Conservation (phyloP, 805 yeast genomes). For the Wickerhamomyces bovis region DNA sequence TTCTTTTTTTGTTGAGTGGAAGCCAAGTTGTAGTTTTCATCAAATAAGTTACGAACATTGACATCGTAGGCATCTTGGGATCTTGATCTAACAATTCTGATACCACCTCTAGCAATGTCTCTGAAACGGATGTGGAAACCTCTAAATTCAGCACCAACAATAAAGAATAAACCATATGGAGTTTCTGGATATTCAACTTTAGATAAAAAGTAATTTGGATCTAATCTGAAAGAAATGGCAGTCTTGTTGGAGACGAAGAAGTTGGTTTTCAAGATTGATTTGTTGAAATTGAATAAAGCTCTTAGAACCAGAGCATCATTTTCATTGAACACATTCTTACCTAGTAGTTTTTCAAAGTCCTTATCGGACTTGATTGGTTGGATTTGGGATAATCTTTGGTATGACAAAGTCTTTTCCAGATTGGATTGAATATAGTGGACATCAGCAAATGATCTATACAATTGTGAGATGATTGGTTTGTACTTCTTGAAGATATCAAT, state of each 20-base stretch:
- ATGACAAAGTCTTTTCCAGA: slow-evolving; percentile 74
- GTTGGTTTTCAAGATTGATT: slow-evolving; percentile 85
- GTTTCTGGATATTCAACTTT: slow-evolving; percentile 82
- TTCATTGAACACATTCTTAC: slow-evolving; percentile 65
- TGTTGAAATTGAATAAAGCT: slow-evolving; percentile 80
- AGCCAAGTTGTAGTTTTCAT: slow-evolving; percentile 94
- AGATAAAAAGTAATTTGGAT: slow-evolving; percentile 76
- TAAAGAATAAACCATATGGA: slow-evolving; percentile 91
- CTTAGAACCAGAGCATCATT: slow-evolving; percentile 74
- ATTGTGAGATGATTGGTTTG: slow-evolving; percentile 65
- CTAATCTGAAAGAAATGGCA: slow-evolving; percentile 86
- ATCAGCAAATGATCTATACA: slow-evolving; percentile 89
- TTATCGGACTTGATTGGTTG: slow-evolving; percentile 67
- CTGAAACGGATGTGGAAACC: slow-evolving; percentile 97
- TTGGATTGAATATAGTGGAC: slow-evolving; percentile 71
- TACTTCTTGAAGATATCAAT: slow-evolving; percentile 68
- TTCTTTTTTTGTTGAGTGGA: slow-evolving; percentile 94
- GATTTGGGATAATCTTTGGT: slow-evolving; percentile 77
- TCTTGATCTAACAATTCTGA: slow-evolving; percentile 86
- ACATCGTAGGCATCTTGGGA: slow-evolving; percentile 77
- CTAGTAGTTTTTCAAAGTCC: slow-evolving; percentile 66
- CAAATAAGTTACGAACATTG: slow-evolving; percentile 84
- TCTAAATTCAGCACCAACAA: slow-evolving; percentile 93
- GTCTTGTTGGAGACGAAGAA: slow-evolving; percentile 92
- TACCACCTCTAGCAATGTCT: slow-evolving; percentile 98